Base-by-base conservation (phyloP, 2,329 filamentous ascomycete species). In the Penicillium rolfsii region DNA sequence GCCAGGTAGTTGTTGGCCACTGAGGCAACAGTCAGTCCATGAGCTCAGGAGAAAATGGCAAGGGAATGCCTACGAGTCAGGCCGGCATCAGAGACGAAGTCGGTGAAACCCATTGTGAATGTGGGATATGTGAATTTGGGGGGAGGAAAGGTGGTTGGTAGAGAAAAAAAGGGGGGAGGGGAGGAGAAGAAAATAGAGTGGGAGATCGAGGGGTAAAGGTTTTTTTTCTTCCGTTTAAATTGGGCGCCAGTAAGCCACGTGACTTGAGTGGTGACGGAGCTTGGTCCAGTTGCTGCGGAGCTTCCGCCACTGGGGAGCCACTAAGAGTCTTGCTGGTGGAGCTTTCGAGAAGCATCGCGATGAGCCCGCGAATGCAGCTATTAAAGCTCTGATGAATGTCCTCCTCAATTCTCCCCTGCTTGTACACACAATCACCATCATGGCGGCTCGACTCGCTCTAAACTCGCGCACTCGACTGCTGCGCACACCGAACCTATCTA, bases 31-130 rank as follows among this genome's bases (percentile, higher is more conserved):
- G 69, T 73, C 74, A 75, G 73, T 67, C 65, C 64, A 64, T 62
- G 59, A 60, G 65, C 64, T 52, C 63, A 67, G 63, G 59, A 58
- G 54, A 70, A 66, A 67, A 60, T 53, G 57, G 61, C 58, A 59
- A 61, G 63, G 67, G 59, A 61, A 55, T 65, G 80, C 84, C 71
- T 83, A 86, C 84, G 73, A 73, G 84, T 82, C 64, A 88, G 80
- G 75, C 86, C 86, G 76, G 85, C 79, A 67, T 88, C 86, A 76
- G 84, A 84, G 69, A 85, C 79, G 70, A 89, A 82, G 76, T 89
- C 86, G 73, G 83, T 84, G 84, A 89, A 89, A 80, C 87, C 87
- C 87, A 89, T 89, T 74, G 71, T 78, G 74, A 76, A 70, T 55
- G 60, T 62, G 61, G 61, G 61, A 63, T 61, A 64, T 64, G 67